These are phyloP conservation scores for Thielaviopsis populi DNA, from an alignment of 2,329 filamentous ascomycete genomes.

Conservation along the genomic window DNA sequence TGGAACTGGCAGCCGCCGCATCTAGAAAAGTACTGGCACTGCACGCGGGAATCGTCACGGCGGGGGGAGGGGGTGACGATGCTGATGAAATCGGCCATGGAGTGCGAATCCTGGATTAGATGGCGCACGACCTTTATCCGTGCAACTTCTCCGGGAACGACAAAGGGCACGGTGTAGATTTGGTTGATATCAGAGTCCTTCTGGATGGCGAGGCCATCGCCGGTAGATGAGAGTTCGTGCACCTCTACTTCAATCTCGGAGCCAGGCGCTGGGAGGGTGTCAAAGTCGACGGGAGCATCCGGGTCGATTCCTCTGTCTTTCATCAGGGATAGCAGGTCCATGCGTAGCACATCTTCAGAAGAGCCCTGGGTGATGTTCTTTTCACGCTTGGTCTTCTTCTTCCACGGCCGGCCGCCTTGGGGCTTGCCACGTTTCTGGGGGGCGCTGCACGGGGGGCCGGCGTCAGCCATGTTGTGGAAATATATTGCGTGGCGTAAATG, in stretches of 20 bases:
- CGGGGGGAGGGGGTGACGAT: constrained; percentile 57
- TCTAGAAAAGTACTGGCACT: constrained; percentile 71
- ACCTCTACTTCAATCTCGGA: constrained; percentile 74
- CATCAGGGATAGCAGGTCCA: constrained; percentile 45
- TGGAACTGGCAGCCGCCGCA: constrained; percentile 96
- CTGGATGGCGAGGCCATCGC: constrained; percentile 72
- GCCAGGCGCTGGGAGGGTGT: constrained; percentile 46
- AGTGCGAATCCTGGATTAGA: constrained; percentile 48
- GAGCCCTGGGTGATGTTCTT: constrained; percentile 47
- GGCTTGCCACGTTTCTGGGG: constrained; percentile 14
- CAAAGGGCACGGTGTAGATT: constrained; percentile 79
- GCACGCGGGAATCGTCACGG: constrained; percentile 61
- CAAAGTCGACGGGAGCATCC: constrained; percentile 21
- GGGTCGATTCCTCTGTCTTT: constrained; percentile 26
- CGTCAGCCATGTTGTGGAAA: constrained; percentile 1
- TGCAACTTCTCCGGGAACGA: constrained; percentile 68
- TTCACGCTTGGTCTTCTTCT: constrained; percentile 39
- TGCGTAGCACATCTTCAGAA: constrained; percentile 49
- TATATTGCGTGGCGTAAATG: neutral
- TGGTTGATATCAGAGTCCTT: constrained; percentile 33
- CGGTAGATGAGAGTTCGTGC: constrained; percentile 70
- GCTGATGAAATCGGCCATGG: constrained; percentile 67
- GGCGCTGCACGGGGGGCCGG: constrained; percentile 3
- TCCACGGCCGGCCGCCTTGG: constrained; percentile 16
- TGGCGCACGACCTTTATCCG: constrained; percentile 68